phyloP scores from a whole-genome alignment of 139 green algal species.

The Yamagishiella unicocca region DNA sequence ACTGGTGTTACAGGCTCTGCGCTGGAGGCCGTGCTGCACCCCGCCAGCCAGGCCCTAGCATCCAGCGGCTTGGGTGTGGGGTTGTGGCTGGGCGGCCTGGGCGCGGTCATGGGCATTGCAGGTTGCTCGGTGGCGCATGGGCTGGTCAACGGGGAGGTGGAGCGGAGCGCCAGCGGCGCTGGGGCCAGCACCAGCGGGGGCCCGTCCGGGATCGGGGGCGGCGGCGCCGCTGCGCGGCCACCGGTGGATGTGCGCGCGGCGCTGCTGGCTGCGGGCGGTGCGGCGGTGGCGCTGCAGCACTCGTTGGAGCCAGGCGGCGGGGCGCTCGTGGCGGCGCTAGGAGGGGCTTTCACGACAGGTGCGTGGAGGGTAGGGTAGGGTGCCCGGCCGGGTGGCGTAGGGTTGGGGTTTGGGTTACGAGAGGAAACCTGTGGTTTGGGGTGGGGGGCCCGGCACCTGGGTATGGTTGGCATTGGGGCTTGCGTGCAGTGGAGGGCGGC shows the following conservation, averaged over 20 bases:
- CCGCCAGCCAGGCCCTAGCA: not conserved
- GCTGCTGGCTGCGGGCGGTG: not conserved
- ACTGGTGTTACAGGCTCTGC: not conserved
- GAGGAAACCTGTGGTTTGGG: too few relatives aligned
- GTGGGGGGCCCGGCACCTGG: too few relatives aligned
- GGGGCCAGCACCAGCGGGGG: not conserved
- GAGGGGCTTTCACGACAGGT: not conserved
- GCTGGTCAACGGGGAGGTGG: constrained; percentile 31
- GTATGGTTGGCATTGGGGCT: too few relatives aligned
- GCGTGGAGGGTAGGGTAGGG: not conserved
- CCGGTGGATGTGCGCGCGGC: not conserved
- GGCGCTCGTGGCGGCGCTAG: not conserved
- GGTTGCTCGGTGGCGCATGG: constrained; percentile 6
- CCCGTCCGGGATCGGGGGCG: not conserved
- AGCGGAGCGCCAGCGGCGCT: not conserved
- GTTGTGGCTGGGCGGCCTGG: not conserved
- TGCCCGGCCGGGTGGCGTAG: not conserved
- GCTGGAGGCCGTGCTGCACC: not conserved
- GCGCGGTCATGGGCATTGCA: not conserved
- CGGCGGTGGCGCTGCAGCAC: not conserved
- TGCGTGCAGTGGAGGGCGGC: too few relatives aligned
- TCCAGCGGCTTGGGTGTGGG: not conserved
- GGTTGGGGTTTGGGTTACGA: not conserved
- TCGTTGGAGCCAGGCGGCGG: not conserved
- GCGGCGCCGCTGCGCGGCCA: not conserved